Evolutionary conservation across 257 asterid genomes (phyloP), one percentile per base, ranked within the genome.

Genomic region (Oldenlandia corymbosa): DNA sequence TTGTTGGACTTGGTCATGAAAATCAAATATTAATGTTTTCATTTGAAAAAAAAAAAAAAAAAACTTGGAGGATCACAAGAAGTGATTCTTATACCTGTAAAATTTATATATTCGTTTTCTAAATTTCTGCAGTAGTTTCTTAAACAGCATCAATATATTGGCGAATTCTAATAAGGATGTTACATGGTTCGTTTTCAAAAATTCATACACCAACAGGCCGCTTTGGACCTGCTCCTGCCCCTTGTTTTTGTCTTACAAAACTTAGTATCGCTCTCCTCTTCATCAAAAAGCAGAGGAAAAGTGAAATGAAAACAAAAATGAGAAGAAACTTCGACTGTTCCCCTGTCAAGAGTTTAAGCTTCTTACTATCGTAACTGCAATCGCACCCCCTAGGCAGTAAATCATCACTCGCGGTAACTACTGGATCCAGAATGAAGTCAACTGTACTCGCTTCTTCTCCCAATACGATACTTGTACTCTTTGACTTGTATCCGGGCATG

Each of bases 401-500:
- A 53, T 78, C 68, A 24, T 79, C 79, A 32, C 37, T 64, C n/a
- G 51, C 41, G 39, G 57, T 49, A 45, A 75, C 77, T 48, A 68
- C 69, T 1, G 82, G 90, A 66, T 87, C 90, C 57, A 90, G 88
- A 74, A 84, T 82, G 66, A 87, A 90, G 81, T 87, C 88, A 7
- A 90, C 72, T 0, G 84, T 77, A 59, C 47, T 63, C 26, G 97
- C 85, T 72, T 74, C 91, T 64, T 81, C 85, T 63, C 85, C 91
- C 39, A 86, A 67, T 7, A 63, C 58, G 20, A 86, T 79, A 64
- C 73, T 60, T 18, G 89, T 83, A 18, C 81, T 80, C 83, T 76
- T 86, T 0, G 88, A 54, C 75, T 76, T 78, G 83, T 84, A 86
- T 56, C 95, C 97, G 0, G 83, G 75, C 85, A 86, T 80, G 59